Percentiles rank a stretch among this genome's conserved stretches.
Evolutionary conservation across 1,284 basidiomycete genomes (phyloP).

Genomic region (Butyriboletus appendiculatus): DNA sequence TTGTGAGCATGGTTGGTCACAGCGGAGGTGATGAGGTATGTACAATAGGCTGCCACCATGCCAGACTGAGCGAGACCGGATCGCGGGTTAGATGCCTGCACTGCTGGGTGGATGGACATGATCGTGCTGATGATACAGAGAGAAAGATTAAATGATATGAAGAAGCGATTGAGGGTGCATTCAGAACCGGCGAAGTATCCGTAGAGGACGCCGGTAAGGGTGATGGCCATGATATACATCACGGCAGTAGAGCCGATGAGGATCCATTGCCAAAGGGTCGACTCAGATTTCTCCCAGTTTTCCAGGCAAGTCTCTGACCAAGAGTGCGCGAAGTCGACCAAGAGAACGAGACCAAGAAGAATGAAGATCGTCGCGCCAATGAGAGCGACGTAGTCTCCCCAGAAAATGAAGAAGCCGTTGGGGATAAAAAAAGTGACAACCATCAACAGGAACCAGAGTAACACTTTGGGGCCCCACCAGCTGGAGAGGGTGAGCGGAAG

Average conservation of each 20-base stretch:
- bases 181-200: conserved; percentile 88
- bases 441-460: conserved; percentile 82
- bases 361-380: conserved; percentile 95
- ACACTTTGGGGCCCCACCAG: conserved; percentile 98
- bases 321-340: conserved; percentile 98
- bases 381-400: conserved; percentile 92
- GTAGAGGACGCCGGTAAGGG: conserved; percentile 87
- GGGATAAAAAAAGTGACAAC: conserved; percentile 89
- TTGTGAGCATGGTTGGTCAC: conserved; percentile 88
- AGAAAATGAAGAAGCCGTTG: conserved; percentile 94
- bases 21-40: conserved; percentile 93
- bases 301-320: conserved; percentile 98
- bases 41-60: conserved; percentile 97
- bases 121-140: conserved; percentile 82
- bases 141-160: conserved; percentile 93
- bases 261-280: conserved; percentile 95
- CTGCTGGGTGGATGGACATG: conserved; percentile 80
- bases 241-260: conserved; percentile 91
- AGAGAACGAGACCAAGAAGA: conserved; percentile 92
- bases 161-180: conserved; percentile 91
- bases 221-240: conserved; percentile 84
- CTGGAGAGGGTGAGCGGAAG: conserved; percentile 41
- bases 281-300: conserved; percentile 89
- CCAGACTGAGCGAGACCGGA: conserved; percentile 95
- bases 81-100: conserved; percentile 94